phyloP scores from a whole-genome alignment of 495 filamentous ascomycete genomes.

The Aspergillus steynii region DNA sequence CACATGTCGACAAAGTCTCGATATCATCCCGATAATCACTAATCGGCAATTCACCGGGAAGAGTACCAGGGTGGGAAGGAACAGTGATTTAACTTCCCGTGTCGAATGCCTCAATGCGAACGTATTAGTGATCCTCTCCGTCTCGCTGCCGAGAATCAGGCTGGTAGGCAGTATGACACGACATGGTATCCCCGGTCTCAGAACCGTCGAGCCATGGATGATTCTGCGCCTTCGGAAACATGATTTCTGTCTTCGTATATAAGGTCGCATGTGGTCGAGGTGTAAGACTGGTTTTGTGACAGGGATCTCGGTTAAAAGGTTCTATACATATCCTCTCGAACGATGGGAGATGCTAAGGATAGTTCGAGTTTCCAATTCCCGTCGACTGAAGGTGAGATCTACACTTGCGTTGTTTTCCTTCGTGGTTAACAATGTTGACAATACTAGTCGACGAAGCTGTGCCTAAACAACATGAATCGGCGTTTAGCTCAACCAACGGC shows the following conservation, averaged over 20 bases:
- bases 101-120: neutral
- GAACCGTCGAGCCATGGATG: neutral
- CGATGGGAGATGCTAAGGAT: neutral
- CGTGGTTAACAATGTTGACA: neutral
- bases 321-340: too few relatives aligned
- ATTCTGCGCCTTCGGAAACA: neutral
- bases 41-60: neutral
- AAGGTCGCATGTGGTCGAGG: neutral
- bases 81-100: neutral
- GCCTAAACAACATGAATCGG: neutral
- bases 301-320: neutral
- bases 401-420: neutral
- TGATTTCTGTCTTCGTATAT: neutral
- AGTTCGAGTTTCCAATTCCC: neutral
- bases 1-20: neutral
- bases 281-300: neutral
- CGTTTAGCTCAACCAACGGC: neutral
- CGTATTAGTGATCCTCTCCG: neutral
- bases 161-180: neutral
- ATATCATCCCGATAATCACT: neutral
- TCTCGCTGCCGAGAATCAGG: neutral
- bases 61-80: neutral
- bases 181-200: slow-evolving; percentile 14
- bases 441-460: neutral
- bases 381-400: neutral